These are phyloP conservation scores for Sphaerulina vaccinii DNA, from an alignment of 2,329 filamentous ascomycete species.

Conservation along the genomic window DNA sequence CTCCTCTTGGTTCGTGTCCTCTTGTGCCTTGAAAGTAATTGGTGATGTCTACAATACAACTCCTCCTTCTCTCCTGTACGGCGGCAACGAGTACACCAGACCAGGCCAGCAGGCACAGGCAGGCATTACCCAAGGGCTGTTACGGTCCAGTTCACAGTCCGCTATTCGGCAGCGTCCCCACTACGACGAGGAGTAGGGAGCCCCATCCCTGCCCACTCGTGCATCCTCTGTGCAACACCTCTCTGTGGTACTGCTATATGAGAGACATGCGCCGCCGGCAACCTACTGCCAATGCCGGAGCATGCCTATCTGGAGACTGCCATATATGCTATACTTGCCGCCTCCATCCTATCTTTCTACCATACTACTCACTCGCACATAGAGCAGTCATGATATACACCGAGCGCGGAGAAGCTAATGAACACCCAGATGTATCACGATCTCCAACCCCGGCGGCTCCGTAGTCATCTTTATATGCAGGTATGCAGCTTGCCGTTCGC, in stretches of 20 bases:
- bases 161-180: background rate
- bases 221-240: background rate
- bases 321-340: too few species aligned
- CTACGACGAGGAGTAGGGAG: background rate
- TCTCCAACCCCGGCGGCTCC: background rate
- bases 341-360: background rate
- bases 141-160: background rate
- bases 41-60: too few species aligned
- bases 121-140: background rate
- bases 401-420: too few species aligned
- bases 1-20: too few species aligned
- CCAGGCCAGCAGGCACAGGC: background rate
- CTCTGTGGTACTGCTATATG: background rate
- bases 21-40: too few species aligned
- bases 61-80: too few species aligned
- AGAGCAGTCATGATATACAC: too few species aligned
- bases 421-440: background rate
- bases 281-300: background rate
- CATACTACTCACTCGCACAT: too few species aligned
- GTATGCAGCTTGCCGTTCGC: conserved; percentile 3
- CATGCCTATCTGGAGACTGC: background rate
- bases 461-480: background rate
- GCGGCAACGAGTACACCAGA: too few species aligned
- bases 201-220: background rate
- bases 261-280: background rate